These are phyloP conservation scores for Penicillium janthinellum DNA, from an alignment of 2,329 filamentous ascomycete genomes.

Conservation along the genomic window DNA sequence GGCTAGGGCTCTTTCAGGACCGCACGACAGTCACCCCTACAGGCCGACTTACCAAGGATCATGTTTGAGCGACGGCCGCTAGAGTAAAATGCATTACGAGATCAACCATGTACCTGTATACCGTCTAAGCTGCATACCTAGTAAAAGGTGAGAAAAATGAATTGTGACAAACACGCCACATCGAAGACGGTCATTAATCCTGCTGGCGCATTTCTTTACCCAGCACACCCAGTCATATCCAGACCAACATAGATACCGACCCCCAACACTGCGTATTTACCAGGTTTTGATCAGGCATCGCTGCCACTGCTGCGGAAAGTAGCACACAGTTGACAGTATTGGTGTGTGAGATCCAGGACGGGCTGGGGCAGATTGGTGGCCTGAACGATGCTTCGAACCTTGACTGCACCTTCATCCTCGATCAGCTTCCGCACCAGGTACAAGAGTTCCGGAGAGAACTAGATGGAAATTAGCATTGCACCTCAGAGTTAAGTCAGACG, in stretches of 20 bases:
- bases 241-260: constrained; percentile 1
- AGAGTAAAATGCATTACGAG: background rate
- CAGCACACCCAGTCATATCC: constrained; percentile 12
- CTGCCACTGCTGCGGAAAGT: constrained; percentile 94
- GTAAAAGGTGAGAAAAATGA: constrained; percentile 11
- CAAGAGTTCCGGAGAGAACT: constrained; percentile 90
- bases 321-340: constrained; percentile 92
- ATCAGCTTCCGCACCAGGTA: constrained; percentile 88
- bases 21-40: no score
- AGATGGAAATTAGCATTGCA: constrained; percentile 21
- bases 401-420: constrained; percentile 95
- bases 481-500: background rate
- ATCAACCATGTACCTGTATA: constrained; percentile 15
- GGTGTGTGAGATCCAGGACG: constrained; percentile 90
- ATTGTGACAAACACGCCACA: constrained; percentile 19
- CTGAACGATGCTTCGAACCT: constrained; percentile 95
- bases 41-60: no score
- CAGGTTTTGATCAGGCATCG: constrained; percentile 61
- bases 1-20: no score
- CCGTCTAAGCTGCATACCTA: constrained; percentile 17
- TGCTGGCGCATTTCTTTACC: constrained; percentile 17
- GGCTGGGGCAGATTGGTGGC: constrained; percentile 91
- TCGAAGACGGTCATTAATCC: constrained; percentile 26
- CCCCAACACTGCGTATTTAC: constrained; percentile 1
- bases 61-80: no score